Base-by-base conservation (phyloP, 495 filamentous ascomycete genomes). In the Lasiosphaeris hirsuta region DNA sequence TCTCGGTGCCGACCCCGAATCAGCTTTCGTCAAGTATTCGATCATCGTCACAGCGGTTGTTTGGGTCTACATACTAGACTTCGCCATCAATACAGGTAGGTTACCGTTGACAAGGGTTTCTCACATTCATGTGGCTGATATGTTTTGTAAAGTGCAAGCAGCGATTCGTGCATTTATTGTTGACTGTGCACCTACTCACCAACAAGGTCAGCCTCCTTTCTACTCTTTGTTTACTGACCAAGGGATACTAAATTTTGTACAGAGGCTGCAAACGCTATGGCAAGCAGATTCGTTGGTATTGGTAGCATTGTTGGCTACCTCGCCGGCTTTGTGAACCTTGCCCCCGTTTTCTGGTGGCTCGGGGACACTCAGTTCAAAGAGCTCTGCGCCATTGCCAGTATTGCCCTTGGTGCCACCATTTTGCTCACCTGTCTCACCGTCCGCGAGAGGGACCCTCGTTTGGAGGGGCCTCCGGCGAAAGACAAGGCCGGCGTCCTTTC, bases 61-160 rank as follows among this genome's bases (percentile, higher is more conserved):
- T 23, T 84, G 86, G 68, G 86, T 96, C 58, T 96, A 90, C 71
- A 77, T 91, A 30, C 78, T 96, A 34, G 91, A 96, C 69, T 92
- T 96, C 69, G 80, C 92, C 37, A 92, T 96, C 71, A 96, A 96
- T 69, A 90, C 90, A n/a, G 87, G 88, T 90, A 78, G 60, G 81
- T 65, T 18, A 51, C 14, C 11, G 1, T 9, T 0, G 1, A 6
- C 9, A 10, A 36, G 23, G 46, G 13, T 11, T 19, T 19, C 34
- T n/a, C 18, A 10, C 30, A 13, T 53, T 30, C 42, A 53, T 9
- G 54, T 47, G 23, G 23, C 57, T 48, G 41, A 57, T 18, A 7
- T 35, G 23, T 35, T 17, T 39, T 14, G 9, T 57, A 50, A 40
- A 89, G 90, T 96, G 23, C 91, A 96, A 79, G 91, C 91, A 35